Evolutionary conservation across 2,329 filamentous ascomycete genomes (phyloP), one percentile per base, ranked within the genome.

Genomic region (Bipolaris victoriae): DNA sequence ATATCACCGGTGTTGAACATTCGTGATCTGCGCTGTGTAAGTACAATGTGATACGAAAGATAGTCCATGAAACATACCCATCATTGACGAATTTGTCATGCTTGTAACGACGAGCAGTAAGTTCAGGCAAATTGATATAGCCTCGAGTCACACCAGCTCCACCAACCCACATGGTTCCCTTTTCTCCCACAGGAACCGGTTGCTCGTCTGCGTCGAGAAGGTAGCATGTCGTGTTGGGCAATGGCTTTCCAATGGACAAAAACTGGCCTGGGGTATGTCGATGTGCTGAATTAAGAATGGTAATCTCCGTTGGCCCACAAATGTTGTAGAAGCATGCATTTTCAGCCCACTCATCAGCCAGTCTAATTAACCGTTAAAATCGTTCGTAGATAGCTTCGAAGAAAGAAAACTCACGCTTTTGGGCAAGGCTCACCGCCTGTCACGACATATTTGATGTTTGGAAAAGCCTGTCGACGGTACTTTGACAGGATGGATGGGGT

Each of bases 1-100:
- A 87, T 77, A 62, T 88, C 85, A 7, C 85, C 85, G 1, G 85
- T 87, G 64, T 85, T 84, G 73, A 85, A 87, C 81, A 87, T 86
- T 61, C 75, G 76, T 3, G 69, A 72, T 2, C 70, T 73, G 31
- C 7, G 16, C 3, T 9, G n/a, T 11, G 9, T 63, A 3, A 62
- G 48, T n/a, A 2, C 11, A 9, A 22, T 2, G 31, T n/a, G 13
- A 2, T 13, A 13, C 5, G 36, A 37, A 7, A 2, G 26, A 3
- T 13, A 5, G 3, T n/a, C 5, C 5, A n/a, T 18, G 1, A 31
- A 3, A 59, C 69, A 36, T 72, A 84, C 82, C 83, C 83, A 58
- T 86, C 77, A 41, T 77, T 77, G 9, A 75, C 66, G 63, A 87
- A 87, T 16, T 75, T 79, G 62, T 87, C 84, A 1, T 63, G 68